Evolutionary conservation across 2,329 filamentous ascomycete genomes (phyloP).

Genomic region (Teratosphaeria zuluensis): DNA sequence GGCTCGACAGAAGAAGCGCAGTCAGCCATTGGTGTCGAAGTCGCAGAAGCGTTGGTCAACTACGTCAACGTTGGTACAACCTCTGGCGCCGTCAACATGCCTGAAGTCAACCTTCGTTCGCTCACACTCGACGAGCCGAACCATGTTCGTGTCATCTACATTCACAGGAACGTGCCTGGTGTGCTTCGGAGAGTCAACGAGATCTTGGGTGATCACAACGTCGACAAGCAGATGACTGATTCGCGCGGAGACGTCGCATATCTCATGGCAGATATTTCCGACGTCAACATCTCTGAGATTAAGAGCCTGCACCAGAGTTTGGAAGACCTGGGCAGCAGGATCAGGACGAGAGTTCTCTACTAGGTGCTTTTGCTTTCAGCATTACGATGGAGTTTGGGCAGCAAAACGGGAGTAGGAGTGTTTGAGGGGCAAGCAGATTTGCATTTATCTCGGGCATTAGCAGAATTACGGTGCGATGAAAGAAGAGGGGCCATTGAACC

Average conservation of each 20-base stretch:
- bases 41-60: conserved; percentile 73
- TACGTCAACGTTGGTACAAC: conserved; percentile 96
- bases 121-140: conserved; percentile 82
- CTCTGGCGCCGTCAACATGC: conserved; percentile 86
- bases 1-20: conserved; percentile 97
- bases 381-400: not conserved
- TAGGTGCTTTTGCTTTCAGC: conserved; percentile 11
- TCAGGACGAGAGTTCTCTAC: conserved; percentile 41
- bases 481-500: not conserved
- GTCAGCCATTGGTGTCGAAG: conserved; percentile 89
- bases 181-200: conserved; percentile 93
- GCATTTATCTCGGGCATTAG: not conserved
- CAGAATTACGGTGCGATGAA: not conserved
- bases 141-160: conserved; percentile 88
- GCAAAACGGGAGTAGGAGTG: not conserved
- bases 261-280: conserved; percentile 93
- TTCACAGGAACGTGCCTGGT: conserved; percentile 93
- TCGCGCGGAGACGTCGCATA: conserved; percentile 91
- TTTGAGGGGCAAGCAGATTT: not conserved
- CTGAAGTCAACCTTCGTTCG: conserved; percentile 86
- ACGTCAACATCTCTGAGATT: conserved; percentile 70
- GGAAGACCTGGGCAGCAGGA: conserved; percentile 53
- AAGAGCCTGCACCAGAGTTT: conserved; percentile 76
- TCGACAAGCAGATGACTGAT: conserved; percentile 98
- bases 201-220: conserved; percentile 88